phyloP scores from a whole-genome alignment of 495 filamentous ascomycete genomes.

The Neurospora tetrasperma region DNA sequence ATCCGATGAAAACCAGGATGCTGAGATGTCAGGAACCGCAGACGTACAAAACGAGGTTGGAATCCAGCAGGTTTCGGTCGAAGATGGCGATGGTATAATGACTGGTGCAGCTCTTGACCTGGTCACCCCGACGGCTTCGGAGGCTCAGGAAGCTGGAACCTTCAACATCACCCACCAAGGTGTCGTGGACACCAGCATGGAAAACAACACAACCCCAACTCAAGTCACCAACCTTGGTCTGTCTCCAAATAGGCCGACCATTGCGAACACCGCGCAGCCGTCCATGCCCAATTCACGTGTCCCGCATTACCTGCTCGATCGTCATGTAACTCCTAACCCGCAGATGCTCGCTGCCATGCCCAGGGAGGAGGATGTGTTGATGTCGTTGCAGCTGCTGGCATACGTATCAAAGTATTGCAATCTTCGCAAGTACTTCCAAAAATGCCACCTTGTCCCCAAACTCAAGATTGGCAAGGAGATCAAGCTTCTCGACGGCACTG shows the following conservation, averaged over 20 bases:
- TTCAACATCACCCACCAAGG: slow-evolving; percentile 96
- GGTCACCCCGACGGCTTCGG: slow-evolving; percentile 67
- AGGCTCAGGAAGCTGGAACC: slow-evolving; percentile 72
- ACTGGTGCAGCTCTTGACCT: slow-evolving; percentile 65
- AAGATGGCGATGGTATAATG: slow-evolving; percentile 67
- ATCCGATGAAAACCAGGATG: slow-evolving; percentile 52
- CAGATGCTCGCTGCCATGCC: slow-evolving; percentile 80
- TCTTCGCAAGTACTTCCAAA: slow-evolving; percentile 86
- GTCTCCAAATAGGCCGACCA: slow-evolving; percentile 64
- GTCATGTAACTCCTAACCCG: slow-evolving; percentile 50
- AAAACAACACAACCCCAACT: slow-evolving; percentile 42
- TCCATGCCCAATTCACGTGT: slow-evolving; percentile 52
- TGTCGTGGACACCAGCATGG: slow-evolving; percentile 76
- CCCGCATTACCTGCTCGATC: slow-evolving; percentile 67
- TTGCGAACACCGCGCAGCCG: slow-evolving; percentile 62
- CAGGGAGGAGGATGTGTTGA: slow-evolving; percentile 90
- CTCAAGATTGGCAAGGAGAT: slow-evolving; percentile 84
- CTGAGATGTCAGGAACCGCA: slow-evolving; percentile 60
- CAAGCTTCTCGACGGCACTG: slow-evolving; percentile 59
- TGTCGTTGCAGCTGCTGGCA: slow-evolving; percentile 94
- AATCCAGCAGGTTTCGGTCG: slow-evolving; percentile 66
- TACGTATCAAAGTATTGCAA: slow-evolving; percentile 99
- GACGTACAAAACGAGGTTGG: slow-evolving; percentile 72
- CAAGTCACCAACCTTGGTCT: slow-evolving; percentile 57
- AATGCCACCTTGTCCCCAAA: slow-evolving; percentile 84